A percentile compares a stretch with the other conserved stretches of the same genome.
Evolutionary conservation across 257 asterid species (phyloP).

Genomic region (Solanum pennellii): DNA sequence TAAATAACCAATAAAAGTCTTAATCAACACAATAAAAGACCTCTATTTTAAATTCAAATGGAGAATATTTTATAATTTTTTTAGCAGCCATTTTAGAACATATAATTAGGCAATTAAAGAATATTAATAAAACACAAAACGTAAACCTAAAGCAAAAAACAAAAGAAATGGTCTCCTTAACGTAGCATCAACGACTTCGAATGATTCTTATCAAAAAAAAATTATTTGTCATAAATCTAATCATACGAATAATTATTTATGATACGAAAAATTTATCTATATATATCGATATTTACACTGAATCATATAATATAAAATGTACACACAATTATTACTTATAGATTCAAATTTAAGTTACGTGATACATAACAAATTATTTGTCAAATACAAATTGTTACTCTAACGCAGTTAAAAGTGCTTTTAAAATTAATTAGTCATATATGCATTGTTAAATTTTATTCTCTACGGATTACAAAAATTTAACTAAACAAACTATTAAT

Average conservation of each 20-base stretch:
- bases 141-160: slow-evolving; percentile 4
- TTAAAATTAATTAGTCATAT: no score
- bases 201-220: not conserved
- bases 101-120: not conserved
- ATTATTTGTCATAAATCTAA: not conserved
- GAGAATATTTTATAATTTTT: not conserved
- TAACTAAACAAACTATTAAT: not conserved
- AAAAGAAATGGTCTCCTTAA: slow-evolving; percentile 3
- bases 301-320: not conserved
- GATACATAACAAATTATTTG: not conserved
- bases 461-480: not conserved
- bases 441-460: not conserved
- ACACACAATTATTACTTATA: not conserved
- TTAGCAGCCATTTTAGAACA: not conserved
- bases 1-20: not conserved
- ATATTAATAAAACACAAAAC: not conserved
- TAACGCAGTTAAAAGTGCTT: not conserved
- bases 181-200: slow-evolving; percentile 20
- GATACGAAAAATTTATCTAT: not conserved
- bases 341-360: not conserved
- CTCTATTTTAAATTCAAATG: not conserved
- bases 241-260: not conserved
- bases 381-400: not conserved
- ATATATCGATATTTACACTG: not conserved
- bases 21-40: not conserved